Percentiles rank a stretch among this genome's conserved stretches.
phyloP scores from a whole-genome alignment of 2,329 filamentous ascomycete species.

The Monosporascus sp. region DNA sequence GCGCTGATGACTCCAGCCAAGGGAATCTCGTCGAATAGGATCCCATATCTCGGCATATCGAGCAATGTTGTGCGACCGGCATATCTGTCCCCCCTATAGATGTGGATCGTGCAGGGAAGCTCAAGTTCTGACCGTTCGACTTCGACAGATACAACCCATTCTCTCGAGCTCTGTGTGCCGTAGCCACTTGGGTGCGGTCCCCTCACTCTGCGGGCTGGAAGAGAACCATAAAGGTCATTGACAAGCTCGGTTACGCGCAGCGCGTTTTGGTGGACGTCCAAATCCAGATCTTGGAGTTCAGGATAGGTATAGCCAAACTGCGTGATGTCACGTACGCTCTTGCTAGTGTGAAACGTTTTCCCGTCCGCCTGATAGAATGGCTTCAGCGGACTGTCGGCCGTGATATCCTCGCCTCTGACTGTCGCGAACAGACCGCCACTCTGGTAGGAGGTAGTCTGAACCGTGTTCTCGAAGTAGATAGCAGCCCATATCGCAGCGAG shows the following conservation, averaged over 20 bases:
- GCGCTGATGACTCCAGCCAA: constrained; percentile 15
- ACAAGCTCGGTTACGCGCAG: constrained; percentile 57
- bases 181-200: neutral
- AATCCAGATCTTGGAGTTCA: constrained; percentile 41
- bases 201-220: neutral
- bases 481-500: constrained; percentile 48
- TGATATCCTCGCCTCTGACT: constrained; percentile 33
- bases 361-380: constrained; percentile 42
- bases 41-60: constrained; percentile 30
- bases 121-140: constrained; percentile 33
- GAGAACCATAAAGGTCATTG: constrained; percentile 41
- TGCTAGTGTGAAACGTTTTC: constrained; percentile 38
- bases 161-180: constrained; percentile 1
- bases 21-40: constrained; percentile 27
- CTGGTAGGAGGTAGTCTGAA: constrained; percentile 21
- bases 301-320: constrained; percentile 38
- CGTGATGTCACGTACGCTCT: constrained; percentile 23
- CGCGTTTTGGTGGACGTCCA: constrained; percentile 52
- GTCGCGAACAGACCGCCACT: constrained; percentile 36
- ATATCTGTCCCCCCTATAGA: constrained; percentile 24
- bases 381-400: constrained; percentile 40
- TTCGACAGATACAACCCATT: constrained; percentile 32
- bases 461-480: constrained; percentile 29
- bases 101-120: constrained; percentile 31
- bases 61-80: constrained; percentile 32